Conservation (phyloP, 257 asterid species). For the Lithospermum erythrorhizon region DNA sequence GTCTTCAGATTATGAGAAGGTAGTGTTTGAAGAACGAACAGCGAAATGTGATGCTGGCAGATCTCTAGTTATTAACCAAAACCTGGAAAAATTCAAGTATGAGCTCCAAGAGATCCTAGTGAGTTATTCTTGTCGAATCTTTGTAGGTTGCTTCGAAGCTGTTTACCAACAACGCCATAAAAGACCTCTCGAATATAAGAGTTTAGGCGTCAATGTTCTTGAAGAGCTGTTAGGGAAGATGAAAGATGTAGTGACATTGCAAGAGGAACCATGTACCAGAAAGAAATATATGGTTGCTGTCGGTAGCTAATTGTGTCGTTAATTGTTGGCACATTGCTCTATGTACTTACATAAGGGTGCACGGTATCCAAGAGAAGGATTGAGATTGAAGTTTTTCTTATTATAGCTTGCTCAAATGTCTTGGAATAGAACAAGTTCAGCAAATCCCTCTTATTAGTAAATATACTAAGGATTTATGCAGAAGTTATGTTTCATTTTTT, state of each 20-base stretch:
- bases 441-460: no score
- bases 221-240: slow-evolving; percentile 74
- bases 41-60: slow-evolving; percentile 18
- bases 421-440: no score
- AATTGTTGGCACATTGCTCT: not conserved
- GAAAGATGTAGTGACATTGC: slow-evolving; percentile 58
- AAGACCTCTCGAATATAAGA: slow-evolving; percentile 48
- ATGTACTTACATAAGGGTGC: no score
- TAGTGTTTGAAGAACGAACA: slow-evolving; percentile 20
- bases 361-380: no score
- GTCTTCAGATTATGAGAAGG: slow-evolving; percentile 52
- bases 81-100: slow-evolving; percentile 44
- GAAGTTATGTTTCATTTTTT: not conserved
- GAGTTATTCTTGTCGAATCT: slow-evolving; percentile 65
- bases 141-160: slow-evolving; percentile 54
- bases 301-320: slow-evolving; percentile 31
- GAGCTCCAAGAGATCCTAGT: slow-evolving; percentile 91
- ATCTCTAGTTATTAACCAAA: slow-evolving; percentile 15
- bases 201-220: slow-evolving; percentile 55
- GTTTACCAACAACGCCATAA: slow-evolving; percentile 73
- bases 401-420: not conserved
- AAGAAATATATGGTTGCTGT: slow-evolving; percentile 51
- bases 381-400: not conserved
- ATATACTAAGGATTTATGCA: not conserved
- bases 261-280: slow-evolving; percentile 60